A percentile compares a stretch with the other conserved stretches of the same genome.
Conservation (phyloP, 306 rosid species). For the Acmispon strigosus region DNA sequence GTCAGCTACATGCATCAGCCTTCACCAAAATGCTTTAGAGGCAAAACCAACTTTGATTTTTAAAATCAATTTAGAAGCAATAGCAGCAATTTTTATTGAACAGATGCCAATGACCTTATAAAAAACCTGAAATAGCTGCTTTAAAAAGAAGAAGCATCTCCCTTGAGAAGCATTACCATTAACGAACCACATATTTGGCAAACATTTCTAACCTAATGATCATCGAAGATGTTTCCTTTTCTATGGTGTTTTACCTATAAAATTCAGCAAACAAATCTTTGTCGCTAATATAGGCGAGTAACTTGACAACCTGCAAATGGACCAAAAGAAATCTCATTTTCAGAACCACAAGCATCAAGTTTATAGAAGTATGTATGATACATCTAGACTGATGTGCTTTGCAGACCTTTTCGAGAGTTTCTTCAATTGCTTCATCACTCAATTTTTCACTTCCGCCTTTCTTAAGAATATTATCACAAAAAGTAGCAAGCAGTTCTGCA, state of each 20-base stretch:
- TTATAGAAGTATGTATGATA: neutral
- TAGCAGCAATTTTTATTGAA: neutral
- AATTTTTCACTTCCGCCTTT: constrained; percentile 94
- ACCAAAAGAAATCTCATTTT: neutral
- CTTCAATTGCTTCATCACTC: constrained; percentile 94
- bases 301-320: constrained; percentile 61
- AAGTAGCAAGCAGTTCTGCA: constrained; percentile 93
- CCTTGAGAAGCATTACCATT: neutral
- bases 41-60: neutral
- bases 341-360: neutral
- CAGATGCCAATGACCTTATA: neutral
- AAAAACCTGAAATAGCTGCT: neutral
- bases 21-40: neutral
- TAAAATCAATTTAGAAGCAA: neutral
- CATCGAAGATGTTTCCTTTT: constrained; percentile 5
- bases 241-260: constrained; percentile 33
- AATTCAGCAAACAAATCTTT: constrained; percentile 88
- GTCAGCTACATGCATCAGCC: no score
- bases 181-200: neutral
- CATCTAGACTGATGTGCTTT: neutral
- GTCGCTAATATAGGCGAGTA: constrained; percentile 77
- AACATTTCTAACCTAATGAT: neutral
- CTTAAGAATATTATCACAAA: constrained; percentile 89
- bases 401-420: constrained; percentile 86
- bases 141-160: neutral